Conservation (phyloP, 2,329 filamentous ascomycete species). For the Apiospora marii region DNA sequence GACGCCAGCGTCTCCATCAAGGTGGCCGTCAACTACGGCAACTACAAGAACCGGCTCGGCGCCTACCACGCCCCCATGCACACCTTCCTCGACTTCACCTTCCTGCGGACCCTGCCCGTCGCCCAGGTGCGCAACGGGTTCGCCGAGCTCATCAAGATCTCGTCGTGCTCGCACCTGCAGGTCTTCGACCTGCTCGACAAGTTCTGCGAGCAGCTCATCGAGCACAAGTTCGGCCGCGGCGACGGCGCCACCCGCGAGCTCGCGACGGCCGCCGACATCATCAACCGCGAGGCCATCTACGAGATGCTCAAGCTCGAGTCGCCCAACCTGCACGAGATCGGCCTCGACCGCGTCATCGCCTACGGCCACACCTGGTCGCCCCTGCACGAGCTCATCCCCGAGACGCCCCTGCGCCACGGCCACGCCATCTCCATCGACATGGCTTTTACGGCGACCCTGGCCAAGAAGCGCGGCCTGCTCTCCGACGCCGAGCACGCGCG, state of each 20-base stretch:
- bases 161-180: constrained; percentile 70
- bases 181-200: constrained; percentile 74
- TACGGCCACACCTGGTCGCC: constrained; percentile 81
- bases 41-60: constrained; percentile 78
- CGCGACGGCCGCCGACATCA: constrained; percentile 65
- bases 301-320: constrained; percentile 79
- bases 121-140: constrained; percentile 78
- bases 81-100: constrained; percentile 78
- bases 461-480: constrained; percentile 68
- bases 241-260: constrained; percentile 64
- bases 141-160: constrained; percentile 79
- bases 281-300: constrained; percentile 73
- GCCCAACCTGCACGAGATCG: constrained; percentile 77
- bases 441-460: constrained; percentile 76
- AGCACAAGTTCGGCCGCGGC: constrained; percentile 68
- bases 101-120: constrained; percentile 71
- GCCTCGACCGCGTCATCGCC: constrained; percentile 75
- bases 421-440: constrained; percentile 80
- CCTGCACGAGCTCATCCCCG: constrained; percentile 73
- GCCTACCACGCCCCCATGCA: constrained; percentile 77
- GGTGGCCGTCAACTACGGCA: constrained; percentile 79
- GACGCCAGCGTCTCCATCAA: constrained; percentile 81
- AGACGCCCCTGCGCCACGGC: constrained; percentile 73
- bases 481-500: constrained; percentile 66
- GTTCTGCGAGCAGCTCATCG: constrained; percentile 73